Evolutionary conservation across 176 grass and related monocot genomes (phyloP).

Genomic region (Oropetium thomaeum): DNA sequence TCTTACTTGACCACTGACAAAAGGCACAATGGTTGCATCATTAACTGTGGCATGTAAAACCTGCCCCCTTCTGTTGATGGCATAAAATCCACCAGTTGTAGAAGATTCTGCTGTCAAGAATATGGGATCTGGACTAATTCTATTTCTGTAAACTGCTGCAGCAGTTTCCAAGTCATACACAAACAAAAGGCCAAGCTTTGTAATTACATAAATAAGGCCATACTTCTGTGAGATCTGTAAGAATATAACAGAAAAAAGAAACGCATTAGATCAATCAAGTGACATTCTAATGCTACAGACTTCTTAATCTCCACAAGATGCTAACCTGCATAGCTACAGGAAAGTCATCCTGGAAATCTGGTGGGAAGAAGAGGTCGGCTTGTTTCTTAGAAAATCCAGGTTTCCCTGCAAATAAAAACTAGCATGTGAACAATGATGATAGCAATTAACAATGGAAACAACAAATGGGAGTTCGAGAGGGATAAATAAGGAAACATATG

Average conservation of each 20-base stretch:
- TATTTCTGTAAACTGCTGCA: conserved; percentile 93
- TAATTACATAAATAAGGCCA: conserved; percentile 91
- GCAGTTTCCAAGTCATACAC: conserved; percentile 98
- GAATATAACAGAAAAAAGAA: conserved; percentile 19
- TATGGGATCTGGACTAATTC: conserved; percentile 98
- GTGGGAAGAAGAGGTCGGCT: conserved; percentile 92
- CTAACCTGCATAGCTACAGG: conserved; percentile 96
- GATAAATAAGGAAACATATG: not conserved
- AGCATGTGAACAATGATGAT: conserved; percentile 1
- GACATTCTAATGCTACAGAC: not conserved
- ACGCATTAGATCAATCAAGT: conserved; percentile 21
- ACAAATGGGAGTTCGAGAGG: not conserved
- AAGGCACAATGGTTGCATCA: conserved; percentile 87
- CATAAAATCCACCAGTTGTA: conserved; percentile 87
- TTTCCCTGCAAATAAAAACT: conserved; percentile 56
- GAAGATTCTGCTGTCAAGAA: conserved; percentile 91
- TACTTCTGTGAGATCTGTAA: conserved; percentile 95
- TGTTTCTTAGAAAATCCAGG: conserved; percentile 96
- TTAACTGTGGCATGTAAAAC: conserved; percentile 96
- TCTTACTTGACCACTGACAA: conserved; percentile 84
- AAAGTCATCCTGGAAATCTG: conserved; percentile 97
- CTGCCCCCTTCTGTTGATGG: conserved; percentile 93
- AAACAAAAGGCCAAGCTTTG: conserved; percentile 93
- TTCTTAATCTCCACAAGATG: not conserved
- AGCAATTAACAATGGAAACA: not conserved